A percentile compares a stretch with the other conserved stretches of the same genome.
These are phyloP conservation scores for Schwanniomyces polymorphus DNA, from an alignment of 805 yeast genomes.

Conservation along the genomic window DNA sequence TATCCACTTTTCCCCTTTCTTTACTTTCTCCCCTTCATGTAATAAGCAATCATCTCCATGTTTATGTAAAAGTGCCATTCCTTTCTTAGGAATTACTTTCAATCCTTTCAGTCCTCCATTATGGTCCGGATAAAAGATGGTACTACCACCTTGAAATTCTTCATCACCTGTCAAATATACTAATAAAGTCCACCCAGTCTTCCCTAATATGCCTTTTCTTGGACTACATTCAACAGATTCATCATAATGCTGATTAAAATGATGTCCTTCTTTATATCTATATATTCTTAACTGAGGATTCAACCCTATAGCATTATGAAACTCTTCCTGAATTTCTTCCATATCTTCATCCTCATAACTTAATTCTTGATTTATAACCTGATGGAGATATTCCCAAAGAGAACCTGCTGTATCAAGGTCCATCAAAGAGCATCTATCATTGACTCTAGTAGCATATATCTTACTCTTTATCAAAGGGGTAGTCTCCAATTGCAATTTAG, in stretches of 20 bases:
- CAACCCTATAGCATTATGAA: slow-evolving; percentile 44
- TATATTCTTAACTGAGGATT: slow-evolving; percentile 59
- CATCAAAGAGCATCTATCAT: slow-evolving; percentile 47
- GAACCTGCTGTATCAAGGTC: slow-evolving; percentile 37
- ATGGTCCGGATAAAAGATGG: slow-evolving; percentile 46
- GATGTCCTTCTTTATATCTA: slow-evolving; percentile 56
- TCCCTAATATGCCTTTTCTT: slow-evolving; percentile 26
- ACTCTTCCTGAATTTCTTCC: slow-evolving; percentile 21
- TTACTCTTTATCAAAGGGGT: slow-evolving; percentile 50
- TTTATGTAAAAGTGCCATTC: slow-evolving; percentile 60
- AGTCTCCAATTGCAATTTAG: slow-evolving; percentile 35
- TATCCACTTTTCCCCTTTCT: slow-evolving; percentile 60
- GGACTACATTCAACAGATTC: slow-evolving; percentile 45
- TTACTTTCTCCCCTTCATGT: slow-evolving; percentile 58
- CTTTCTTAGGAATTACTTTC: slow-evolving; percentile 49
- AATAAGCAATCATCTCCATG: slow-evolving; percentile 65
- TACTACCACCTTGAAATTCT: slow-evolving; percentile 59
- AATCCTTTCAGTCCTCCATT: slow-evolving; percentile 19
- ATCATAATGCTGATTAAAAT: slow-evolving; percentile 62
- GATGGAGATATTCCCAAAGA: slow-evolving; percentile 45
- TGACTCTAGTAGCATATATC: slow-evolving; percentile 57
- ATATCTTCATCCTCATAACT: slow-evolving; percentile 28
- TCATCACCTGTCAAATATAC: slow-evolving; percentile 58
- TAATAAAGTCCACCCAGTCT: slow-evolving; percentile 59
- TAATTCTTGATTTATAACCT: slow-evolving; percentile 26